Base-by-base conservation (phyloP, 2,329 filamentous ascomycete species). In the Aspergillus ochraceus region DNA sequence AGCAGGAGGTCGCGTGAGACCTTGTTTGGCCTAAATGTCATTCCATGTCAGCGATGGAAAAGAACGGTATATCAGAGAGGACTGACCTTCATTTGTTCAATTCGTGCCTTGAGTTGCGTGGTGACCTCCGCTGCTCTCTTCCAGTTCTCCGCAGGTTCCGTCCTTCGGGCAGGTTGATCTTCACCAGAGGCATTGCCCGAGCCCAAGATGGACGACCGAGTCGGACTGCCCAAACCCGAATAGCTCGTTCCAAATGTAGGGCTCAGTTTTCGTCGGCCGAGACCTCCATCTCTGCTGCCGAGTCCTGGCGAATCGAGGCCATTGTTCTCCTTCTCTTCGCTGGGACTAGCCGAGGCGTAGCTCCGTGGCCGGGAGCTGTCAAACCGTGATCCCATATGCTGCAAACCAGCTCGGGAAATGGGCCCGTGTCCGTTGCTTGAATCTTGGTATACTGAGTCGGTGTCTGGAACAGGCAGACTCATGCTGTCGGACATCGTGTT, bases 41-140 rank as follows among this genome's bases (percentile, higher is more conserved):
- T 36, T 20, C 12, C 46, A 49, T 32, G 51, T 64, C 30, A 63
- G 60, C 32, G 3, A 51, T 30, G 47, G 22, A 26, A 22, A n/a
- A 24, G 12, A 46, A 20, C 6, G 17, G 12, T 11, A n/a, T n/a
- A 50, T 29, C 30, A 17, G n/a, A 47, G 26, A 24, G 56, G 17
- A 42, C 36, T 42, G 6, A 75, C 86, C 84, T 98, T 99, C 95
- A 99, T 99, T 82, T 95, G 90, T 81, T 98, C 95, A 76, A 99
- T 99, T 74, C 95, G 87, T 55, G 94, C 92, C 81, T 98, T 99
- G 71, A 99, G 77, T 75, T 97, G 95, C 77, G 93, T 97, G 57
- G 95, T 99, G 59, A 99, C 95, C 80, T 99, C 95, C 2, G 95
- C 95, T 19, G 95, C 95, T 67, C 95, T 84, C 80, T 93, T 96